Percentiles rank a stretch among this genome's conserved stretches.
Evolutionary conservation across 352 stramenopile genomes (phyloP).

Genomic region (Phytophthora vignae): DNA sequence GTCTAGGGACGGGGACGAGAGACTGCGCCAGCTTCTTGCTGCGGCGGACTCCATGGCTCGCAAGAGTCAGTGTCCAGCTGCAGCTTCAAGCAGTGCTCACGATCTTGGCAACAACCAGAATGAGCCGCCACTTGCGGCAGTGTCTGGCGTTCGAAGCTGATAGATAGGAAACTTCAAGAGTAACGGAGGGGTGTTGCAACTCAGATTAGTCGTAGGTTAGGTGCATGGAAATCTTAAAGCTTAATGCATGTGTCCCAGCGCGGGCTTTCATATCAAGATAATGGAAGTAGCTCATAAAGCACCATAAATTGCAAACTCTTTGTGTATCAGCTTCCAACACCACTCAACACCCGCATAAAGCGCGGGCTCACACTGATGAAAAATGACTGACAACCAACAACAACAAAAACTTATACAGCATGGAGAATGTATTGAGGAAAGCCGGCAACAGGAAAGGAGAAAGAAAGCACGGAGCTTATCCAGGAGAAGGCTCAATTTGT

Average conservation of each 20-base stretch:
- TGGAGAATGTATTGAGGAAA: too few species aligned
- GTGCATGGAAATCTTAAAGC: neutral
- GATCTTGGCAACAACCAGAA: constrained; percentile 15
- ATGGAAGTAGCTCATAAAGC: neutral
- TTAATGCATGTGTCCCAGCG: constrained; percentile 1
- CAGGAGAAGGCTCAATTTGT: too few species aligned
- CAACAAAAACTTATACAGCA: too few species aligned
- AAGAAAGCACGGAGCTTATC: too few species aligned
- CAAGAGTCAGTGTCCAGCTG: constrained; percentile 4
- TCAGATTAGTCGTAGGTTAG: neutral
- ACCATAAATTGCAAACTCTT: too few species aligned
- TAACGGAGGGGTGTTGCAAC: neutral
- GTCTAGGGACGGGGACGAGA: constrained; percentile 3
- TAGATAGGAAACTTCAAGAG: constrained; percentile 3
- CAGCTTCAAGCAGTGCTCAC: neutral
- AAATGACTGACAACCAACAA: too few species aligned
- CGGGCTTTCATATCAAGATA: neutral
- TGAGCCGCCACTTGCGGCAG: constrained; percentile 16
- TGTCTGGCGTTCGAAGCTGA: constrained; percentile 26
- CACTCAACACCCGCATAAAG: too few species aligned
- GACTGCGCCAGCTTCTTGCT: constrained; percentile 21
- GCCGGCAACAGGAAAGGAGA: too few species aligned
- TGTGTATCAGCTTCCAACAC: too few species aligned
- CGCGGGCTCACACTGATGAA: too few species aligned
- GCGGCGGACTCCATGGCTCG: constrained; percentile 18